Evolutionary conservation across 768 basidiomycete genomes (phyloP).

Genomic region (Antrodiella citrinella): DNA sequence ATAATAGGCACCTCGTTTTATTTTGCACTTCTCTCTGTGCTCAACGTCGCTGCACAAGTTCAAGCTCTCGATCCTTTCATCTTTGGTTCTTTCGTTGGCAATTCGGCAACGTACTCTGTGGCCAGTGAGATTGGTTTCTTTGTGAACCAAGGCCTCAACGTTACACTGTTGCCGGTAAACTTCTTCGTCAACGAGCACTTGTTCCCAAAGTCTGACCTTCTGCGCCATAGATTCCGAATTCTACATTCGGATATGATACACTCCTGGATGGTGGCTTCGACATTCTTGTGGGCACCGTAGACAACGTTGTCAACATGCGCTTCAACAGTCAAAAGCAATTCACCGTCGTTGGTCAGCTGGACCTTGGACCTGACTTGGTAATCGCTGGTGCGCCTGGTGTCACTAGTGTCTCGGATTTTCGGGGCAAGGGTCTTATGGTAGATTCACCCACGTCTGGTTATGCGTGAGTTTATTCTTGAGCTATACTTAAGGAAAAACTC

Average conservation of each 20-base stretch:
- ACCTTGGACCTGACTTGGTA: not conserved
- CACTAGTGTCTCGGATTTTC: not conserved
- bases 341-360: constrained; percentile 3
- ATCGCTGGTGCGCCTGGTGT: not conserved
- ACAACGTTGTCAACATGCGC: constrained; percentile 3
- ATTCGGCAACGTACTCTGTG: not conserved
- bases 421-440: not conserved
- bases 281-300: constrained; percentile 1
- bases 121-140: not conserved
- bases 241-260: not conserved
- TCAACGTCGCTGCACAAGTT: too few species aligned
- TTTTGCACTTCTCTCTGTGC: too few species aligned
- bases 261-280: not conserved
- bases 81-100: not conserved
- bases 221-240: not conserved
- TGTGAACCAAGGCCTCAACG: not conserved
- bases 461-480: not conserved
- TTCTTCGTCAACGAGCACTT: too few species aligned
- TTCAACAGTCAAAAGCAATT: constrained; percentile 2
- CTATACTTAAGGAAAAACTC: too few species aligned
- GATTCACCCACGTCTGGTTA: constrained; percentile 1
- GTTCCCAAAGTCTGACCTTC: not conserved
- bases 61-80: not conserved
- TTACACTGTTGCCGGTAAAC: not conserved
- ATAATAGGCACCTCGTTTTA: too few species aligned